Evolutionary conservation across 176 grass and related monocot species (phyloP), one percentile per base, ranked within the genome.

Genomic region (Aegilops bicornis): DNA sequence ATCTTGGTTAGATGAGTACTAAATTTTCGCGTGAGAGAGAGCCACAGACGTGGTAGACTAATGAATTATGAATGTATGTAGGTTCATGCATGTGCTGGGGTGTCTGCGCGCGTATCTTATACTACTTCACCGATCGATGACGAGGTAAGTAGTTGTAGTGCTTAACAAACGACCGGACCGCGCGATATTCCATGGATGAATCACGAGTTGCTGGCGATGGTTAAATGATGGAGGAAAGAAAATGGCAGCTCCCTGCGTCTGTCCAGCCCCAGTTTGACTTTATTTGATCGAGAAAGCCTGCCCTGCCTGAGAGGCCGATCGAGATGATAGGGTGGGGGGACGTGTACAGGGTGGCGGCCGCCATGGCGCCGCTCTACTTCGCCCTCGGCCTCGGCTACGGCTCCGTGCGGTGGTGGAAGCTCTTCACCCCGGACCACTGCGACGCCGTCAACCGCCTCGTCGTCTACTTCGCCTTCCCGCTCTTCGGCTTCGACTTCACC

Each of bases 311-410:
- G 59, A 62, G 56, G 20, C 7, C 56, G 50, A 2, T 8, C 39
- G 43, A 47, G 43, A 94, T 98, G 96, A 98, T 95, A 48, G 87
- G 81, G 39, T 92, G 89, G 96, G 45, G 88, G 9, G 93, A 98
- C 54, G 84, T 95, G 78, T 91, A 92, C 69, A 98, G 92, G 88
- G 96, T 98, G 88, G 84, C 86, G 77, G 85, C 85, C 43, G 91
- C 93, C 66, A 98, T 98, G 96, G 84, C 78, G 69, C 96, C 93
- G 61, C 93, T 98, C 71, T 98, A 98, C 86, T 92, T 92, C 76
- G 89, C 96, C 1, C 89, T 98, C 7, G 89, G 56, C n/a, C 96
- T 98, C 48, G 93, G 91, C 22, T 98, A 95, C 45, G 88, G 89
- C 63, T 92, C 93, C 0, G 93, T 95, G 69, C 81, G 95, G 68